Conservation (phyloP, 2,329 filamentous ascomycete genomes). For the Diaporthe velutina region DNA sequence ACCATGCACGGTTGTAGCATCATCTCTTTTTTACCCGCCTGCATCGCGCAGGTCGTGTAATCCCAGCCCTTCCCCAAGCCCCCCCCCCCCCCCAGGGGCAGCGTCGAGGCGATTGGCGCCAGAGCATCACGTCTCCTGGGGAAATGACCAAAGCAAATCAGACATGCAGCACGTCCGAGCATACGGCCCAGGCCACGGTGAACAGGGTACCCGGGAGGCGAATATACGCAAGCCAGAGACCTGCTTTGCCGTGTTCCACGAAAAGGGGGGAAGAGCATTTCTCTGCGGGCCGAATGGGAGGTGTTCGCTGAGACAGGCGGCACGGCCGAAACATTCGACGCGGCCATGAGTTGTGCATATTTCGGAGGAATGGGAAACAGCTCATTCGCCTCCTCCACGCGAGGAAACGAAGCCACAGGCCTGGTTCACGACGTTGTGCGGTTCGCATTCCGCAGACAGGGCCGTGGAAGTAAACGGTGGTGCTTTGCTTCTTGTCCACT, state of each 20-base stretch:
- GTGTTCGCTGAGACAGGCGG: slow-evolving; percentile 25
- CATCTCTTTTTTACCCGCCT: background rate
- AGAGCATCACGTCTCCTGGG: background rate
- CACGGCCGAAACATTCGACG: slow-evolving; percentile 24
- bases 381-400: slow-evolving; percentile 8
- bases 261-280: background rate
- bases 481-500: slow-evolving; percentile 21
- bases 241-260: slow-evolving; percentile 21
- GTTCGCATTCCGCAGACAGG: background rate
- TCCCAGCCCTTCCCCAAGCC: background rate
- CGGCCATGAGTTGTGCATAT: background rate
- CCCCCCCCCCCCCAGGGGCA: too few species aligned
- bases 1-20: background rate
- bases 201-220: background rate
- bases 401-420: background rate
- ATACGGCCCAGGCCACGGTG: background rate
- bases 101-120: background rate
- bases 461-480: background rate
- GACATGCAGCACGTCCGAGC: slow-evolving; percentile 25
- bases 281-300: slow-evolving; percentile 11
- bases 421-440: slow-evolving; percentile 9
- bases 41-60: background rate
- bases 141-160: slow-evolving; percentile 24
- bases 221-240: background rate
- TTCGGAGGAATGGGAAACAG: background rate